Evolutionary conservation across 148 eudicot genomes (phyloP), one percentile per base, ranked within the genome.

Genomic region (Suaeda aralocaspica): DNA sequence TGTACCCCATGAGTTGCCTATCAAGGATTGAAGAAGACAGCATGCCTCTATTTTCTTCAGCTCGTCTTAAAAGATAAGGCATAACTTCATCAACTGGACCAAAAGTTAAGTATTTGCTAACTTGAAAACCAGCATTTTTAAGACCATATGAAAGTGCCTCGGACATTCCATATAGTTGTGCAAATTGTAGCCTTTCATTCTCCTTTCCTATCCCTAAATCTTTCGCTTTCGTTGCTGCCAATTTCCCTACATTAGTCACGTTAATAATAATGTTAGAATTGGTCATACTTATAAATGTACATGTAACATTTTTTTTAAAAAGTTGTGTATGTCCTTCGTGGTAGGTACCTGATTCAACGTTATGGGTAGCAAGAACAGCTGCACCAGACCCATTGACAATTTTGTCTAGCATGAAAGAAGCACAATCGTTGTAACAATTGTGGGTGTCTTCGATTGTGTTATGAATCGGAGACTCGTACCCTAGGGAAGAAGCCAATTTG

Each of bases 151-250:
- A 85, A 15, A 93, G 77, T 8, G 87, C 86, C 24, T 93, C 96
- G 0, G 95, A 82, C 98, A 93, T 93, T 55, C 96, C 98, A 72
- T 93, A 93, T 0, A 90, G 74, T 64, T 91, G 96, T 9, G 98
- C 98, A 71, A 90, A 93, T 49, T 91, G 90, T 57, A 93, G 77
- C 81, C 80, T 81, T 12, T 76, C 75, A 31, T 75, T 86, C 9
- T 81, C 85, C 57, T 72, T 82, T 19, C 72, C 79, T 33, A 93
- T 84, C 12, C 95, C 89, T 66, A 84, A 71, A 34, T 84, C 86
- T 2, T 57, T 77, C 1, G 95, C 96, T 69, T 78, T 87, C 1
- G 74, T 61, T 0, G 92, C 92, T 1, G 95, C 96, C 72, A 83
- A 42, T 72, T 78, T 84, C 7, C 92, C 98, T 92, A 68, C 79